Base-by-base conservation (phyloP, 306 rosid species). In the Albizia julibrissin region DNA sequence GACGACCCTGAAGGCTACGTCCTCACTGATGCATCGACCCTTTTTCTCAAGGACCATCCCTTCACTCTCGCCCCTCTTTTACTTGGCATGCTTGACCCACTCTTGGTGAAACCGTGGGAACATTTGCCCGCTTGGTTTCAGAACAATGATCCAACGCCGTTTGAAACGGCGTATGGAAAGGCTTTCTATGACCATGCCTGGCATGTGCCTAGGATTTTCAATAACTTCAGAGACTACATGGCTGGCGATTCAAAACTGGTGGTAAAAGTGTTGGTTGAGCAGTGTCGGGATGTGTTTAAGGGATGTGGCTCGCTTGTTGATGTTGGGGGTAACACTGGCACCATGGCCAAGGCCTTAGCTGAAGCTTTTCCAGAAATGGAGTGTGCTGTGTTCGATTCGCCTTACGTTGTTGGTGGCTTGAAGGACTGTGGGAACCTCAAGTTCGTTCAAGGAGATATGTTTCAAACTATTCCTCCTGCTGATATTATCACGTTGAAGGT, bases 251-350 rank as follows among this genome's bases (percentile, higher is more conserved):
- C 94, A 2, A 44, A 72, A 42, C 34, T 91, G 77, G 80, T 85
- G 47, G 68, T 58, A 0, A 84, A 80, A 3, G 80, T 86, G 46
- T 50, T 91, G 76, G 6, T 86, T 24, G 90, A 68, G 0, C 81
- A 87, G 83, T 84, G 82, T 15, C 83, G 70, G 26, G 82, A 49
- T 3, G 90, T 86, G 44, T 89, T 91, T 6, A 52, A 89, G 11
- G 88, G 87, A 1, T 2, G 86, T 59, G 86, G 64, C 34, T 79
- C 90, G 0, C 27, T 91, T 69, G 90, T 91, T 74, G 90, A 91
- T 71, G 90, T 89, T 21, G 94, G 91, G 0, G 94, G 94, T 39
- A 90, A 90, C 11, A 83, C 80, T 0, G 92, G 94, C 33, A 81
- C 89, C 14, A 62, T 86, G 72, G 86, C 85, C 21, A 89, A 87